Evolutionary conservation across 148 eudicot genomes (phyloP).

Genomic region (Heliosperma pusillum): DNA sequence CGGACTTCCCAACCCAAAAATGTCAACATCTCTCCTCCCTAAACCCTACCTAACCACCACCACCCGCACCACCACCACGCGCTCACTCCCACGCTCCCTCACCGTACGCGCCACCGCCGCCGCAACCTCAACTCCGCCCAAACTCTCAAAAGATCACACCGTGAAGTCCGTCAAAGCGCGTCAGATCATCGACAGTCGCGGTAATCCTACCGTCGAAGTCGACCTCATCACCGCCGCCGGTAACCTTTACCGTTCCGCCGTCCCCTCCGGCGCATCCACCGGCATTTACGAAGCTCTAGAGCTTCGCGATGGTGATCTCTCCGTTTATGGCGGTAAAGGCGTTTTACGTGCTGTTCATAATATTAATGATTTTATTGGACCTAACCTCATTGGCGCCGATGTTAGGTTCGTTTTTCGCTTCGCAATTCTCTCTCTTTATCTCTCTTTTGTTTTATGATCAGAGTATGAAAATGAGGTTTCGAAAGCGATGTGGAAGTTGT

Average conservation of each 20-base stretch:
- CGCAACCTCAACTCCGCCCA: conserved; percentile 29
- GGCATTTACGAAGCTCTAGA: conserved; percentile 97
- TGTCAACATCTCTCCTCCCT: conserved; percentile 50
- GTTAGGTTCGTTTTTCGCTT: conserved; percentile 47
- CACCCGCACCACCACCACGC: conserved; percentile 35
- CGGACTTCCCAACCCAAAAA: conserved; percentile 8
- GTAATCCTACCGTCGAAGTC: conserved; percentile 96
- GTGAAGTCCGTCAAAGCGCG: conserved; percentile 80
- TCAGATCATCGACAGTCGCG: conserved; percentile 94
- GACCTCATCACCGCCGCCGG: conserved; percentile 67
- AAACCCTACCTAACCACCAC: conserved; percentile 58
- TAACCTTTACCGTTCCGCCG: conserved; percentile 71
- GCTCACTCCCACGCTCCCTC: conserved; percentile 27
- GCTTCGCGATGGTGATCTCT: conserved; percentile 84
- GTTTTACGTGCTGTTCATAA: conserved; percentile 75
- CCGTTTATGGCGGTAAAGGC: conserved; percentile 88
- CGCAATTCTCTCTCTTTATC: not conserved
- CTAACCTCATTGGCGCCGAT: conserved; percentile 70
- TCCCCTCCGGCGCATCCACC: conserved; percentile 94
- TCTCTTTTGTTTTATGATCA: not conserved
- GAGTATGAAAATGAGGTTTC: not conserved
- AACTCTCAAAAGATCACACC: conserved; percentile 30
- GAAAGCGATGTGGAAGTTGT: not conserved
- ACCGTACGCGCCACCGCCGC: conserved; percentile 33
- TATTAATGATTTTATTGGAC: conserved; percentile 71